Percentiles rank a stretch among this genome's conserved stretches.
These are phyloP conservation scores for Volvox carteri DNA, from an alignment of 163 green algal species.

Conservation along the genomic window DNA sequence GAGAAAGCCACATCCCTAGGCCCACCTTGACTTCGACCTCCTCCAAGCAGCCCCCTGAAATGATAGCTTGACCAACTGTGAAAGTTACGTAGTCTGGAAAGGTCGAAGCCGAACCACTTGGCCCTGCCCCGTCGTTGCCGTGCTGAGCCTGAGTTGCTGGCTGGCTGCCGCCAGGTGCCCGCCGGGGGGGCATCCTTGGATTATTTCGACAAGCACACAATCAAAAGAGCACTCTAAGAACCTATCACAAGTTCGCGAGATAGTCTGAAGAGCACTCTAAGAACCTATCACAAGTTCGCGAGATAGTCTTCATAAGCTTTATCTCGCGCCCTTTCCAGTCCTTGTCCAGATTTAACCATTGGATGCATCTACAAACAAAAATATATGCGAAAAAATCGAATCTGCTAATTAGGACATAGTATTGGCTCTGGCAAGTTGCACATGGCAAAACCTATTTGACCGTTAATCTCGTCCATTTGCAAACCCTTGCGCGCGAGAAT, in stretches of 20 bases:
- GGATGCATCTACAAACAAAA: background rate
- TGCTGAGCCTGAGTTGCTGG: background rate
- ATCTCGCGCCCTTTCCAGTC: background rate
- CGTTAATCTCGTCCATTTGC: too few relatives aligned
- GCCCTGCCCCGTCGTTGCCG: background rate
- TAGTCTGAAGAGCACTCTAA: background rate
- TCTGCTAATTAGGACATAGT: too few relatives aligned
- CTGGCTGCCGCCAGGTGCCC: background rate
- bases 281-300: background rate
- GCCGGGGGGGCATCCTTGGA: background rate
- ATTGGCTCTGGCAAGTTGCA: too few relatives aligned
- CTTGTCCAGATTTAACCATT: too few relatives aligned
- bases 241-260: background rate
- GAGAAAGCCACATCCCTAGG: background rate
- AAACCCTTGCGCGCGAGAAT: too few relatives aligned
- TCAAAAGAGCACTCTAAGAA: background rate
- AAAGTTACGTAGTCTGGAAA: slow-evolving; percentile 27
- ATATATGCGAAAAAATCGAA: too few relatives aligned
- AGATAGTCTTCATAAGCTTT: too few relatives aligned
- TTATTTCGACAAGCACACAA: background rate
- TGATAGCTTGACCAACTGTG: background rate
- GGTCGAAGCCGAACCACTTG: background rate
- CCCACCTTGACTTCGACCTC: slow-evolving; percentile 42
- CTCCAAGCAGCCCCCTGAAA: background rate
- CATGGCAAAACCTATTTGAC: too few relatives aligned